Percentiles rank a stretch among this genome's conserved stretches.
Conservation (phyloP, 2,329 filamentous ascomycete genomes). For the Orbilia blumenaviensis region DNA sequence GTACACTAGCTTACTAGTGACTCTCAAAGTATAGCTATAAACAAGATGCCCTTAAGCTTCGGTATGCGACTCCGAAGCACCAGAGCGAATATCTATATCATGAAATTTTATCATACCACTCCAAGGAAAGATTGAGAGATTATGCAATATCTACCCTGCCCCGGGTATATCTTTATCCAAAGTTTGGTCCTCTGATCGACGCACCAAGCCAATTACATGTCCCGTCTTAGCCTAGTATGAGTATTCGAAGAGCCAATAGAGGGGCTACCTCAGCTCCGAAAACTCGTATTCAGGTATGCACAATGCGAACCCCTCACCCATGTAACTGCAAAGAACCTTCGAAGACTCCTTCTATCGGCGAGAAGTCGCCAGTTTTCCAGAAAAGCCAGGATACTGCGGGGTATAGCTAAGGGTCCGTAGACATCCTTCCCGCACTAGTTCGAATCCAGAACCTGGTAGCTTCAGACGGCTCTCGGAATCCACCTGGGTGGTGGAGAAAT, state of each 20-base stretch:
- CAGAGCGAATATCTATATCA: not conserved
- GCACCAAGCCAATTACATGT: not conserved
- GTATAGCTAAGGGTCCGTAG: slow-evolving; percentile 44
- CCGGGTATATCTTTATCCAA: slow-evolving; percentile 35
- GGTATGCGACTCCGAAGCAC: not conserved
- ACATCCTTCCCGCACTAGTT: slow-evolving; percentile 10
- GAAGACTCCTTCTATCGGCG: slow-evolving; percentile 40
- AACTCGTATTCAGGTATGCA: slow-evolving; percentile 31
- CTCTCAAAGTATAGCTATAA: slow-evolving; percentile 1
- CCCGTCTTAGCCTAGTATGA: not conserved
- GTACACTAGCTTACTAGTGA: not conserved
- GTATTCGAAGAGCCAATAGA: slow-evolving; percentile 11
- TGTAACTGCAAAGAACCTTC: slow-evolving; percentile 43
- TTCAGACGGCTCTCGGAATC: slow-evolving; percentile 36
- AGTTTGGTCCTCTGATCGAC: slow-evolving; percentile 43
- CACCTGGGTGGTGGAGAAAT: slow-evolving; percentile 35
- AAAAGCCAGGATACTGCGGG: slow-evolving; percentile 33
- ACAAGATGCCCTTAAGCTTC: not conserved
- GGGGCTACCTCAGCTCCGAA: not conserved
- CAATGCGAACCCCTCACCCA: not conserved
- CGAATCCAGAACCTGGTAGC: slow-evolving; percentile 25
- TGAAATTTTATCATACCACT: slow-evolving; percentile 6
- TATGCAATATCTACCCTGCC: slow-evolving; percentile 29
- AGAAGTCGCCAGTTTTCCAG: slow-evolving; percentile 20
- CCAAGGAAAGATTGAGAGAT: slow-evolving; percentile 10